Evolutionary conservation across 169 alveolate species (phyloP), one percentile per base, ranked within the genome.

Genomic region (Plasmodium blacklocki): DNA sequence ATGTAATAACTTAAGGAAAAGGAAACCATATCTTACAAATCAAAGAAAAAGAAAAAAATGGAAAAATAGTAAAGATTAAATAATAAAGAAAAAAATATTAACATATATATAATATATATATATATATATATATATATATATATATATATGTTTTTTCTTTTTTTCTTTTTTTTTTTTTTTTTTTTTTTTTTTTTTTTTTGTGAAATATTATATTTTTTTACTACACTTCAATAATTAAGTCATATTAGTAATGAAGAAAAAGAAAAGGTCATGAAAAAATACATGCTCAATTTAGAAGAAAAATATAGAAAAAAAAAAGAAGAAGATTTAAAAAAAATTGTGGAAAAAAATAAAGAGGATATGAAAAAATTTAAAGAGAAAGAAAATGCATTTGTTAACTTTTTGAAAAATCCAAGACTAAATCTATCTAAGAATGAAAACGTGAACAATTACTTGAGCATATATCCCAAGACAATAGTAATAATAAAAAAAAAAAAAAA

Each of bases 361-460:
- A 54, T 80, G 45, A 80, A 80, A 67, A 68, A 80, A 54, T 80
- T 67, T 7, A 47, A 80, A 23, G 90, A 80, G 12, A 80, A 54
- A 50, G 83, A 80, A 52, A 80, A 54, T 23, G 67, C 73, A 15
- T 68, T 80, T 52, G 29, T 80, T 68, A 80, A 80, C 67, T 80
- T 63, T 80, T 80, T 80, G 45, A 80, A 80, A 71, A 80, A 80
- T 50, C 90, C 90, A n/a, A 52, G 90, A 32, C 70, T 80, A 54
- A 80, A 80, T 66, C 58, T 80, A 52, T 67, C 90, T 32, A 80
- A 54, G 70, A 45, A 43, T 11, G 90, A 68, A 60, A 80, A 80
- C 45, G 18, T 80, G 29, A 80, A 80, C 32, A 59, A 80, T 59
- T 80, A 80, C 62, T 80, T 80, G 83, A 67, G 58, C 70, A 67